Conservation (phyloP, 2,329 filamentous ascomycete species). For the Pseudogymnoascus sp. region DNA sequence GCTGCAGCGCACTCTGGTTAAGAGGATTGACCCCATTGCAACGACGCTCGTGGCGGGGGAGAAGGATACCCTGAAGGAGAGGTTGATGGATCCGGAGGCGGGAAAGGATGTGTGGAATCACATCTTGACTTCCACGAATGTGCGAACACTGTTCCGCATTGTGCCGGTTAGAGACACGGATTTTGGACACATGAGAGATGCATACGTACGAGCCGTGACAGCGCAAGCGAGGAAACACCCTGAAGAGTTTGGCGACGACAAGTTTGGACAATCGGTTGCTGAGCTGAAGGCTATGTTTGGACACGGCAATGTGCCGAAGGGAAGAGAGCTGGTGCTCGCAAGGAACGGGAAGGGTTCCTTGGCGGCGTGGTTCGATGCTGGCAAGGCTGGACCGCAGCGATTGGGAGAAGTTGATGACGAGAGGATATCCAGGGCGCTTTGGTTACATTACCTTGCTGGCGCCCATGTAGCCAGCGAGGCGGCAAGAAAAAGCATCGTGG, state of each 20-base stretch:
- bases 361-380: slow-evolving; percentile 59
- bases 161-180: slow-evolving; percentile 91
- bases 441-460: slow-evolving; percentile 85
- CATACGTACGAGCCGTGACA: slow-evolving; percentile 79
- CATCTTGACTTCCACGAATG: slow-evolving; percentile 58
- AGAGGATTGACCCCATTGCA: slow-evolving; percentile 67
- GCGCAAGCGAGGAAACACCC: slow-evolving; percentile 56
- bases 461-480: slow-evolving; percentile 79
- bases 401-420: slow-evolving; percentile 73
- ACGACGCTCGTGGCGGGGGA: slow-evolving; percentile 79
- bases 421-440: slow-evolving; percentile 71
- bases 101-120: slow-evolving; percentile 70
- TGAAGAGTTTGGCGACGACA: slow-evolving; percentile 57
- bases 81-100: slow-evolving; percentile 61
- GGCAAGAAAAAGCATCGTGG: slow-evolving; percentile 73
- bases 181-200: slow-evolving; percentile 86
- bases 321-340: slow-evolving; percentile 66
- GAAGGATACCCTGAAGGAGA: slow-evolving; percentile 63
- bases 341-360: slow-evolving; percentile 61
- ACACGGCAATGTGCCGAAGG: slow-evolving; percentile 72
- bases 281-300: slow-evolving; percentile 79
- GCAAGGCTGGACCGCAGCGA: slow-evolving; percentile 42
- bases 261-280: slow-evolving; percentile 67
- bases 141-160: slow-evolving; percentile 76
- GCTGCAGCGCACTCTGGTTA: slow-evolving; percentile 73